A percentile compares a stretch with the other conserved stretches of the same genome.
These are phyloP conservation scores for Blastobotrys chiropterorum DNA, from an alignment of 805 yeast species.

Conservation along the genomic window DNA sequence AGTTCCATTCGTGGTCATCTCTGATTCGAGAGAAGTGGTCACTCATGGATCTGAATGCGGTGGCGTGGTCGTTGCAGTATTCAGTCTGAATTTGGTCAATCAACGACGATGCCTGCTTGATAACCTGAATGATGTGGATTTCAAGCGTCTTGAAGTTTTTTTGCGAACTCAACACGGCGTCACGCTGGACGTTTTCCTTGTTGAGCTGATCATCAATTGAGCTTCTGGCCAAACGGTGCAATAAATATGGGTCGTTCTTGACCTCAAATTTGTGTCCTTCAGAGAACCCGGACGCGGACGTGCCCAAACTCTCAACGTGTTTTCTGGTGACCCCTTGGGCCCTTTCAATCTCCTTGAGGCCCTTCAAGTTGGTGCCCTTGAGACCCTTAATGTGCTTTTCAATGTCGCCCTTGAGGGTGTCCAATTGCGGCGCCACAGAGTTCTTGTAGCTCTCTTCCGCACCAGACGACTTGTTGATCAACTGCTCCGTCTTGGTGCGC, in stretches of 20 bases:
- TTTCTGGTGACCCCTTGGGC: slow-evolving; percentile 33
- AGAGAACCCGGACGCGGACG: slow-evolving; percentile 29
- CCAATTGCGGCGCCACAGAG: slow-evolving; percentile 40
- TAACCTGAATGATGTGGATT: slow-evolving; percentile 36
- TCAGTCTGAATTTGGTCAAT: slow-evolving; percentile 29
- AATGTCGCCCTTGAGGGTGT: slow-evolving; percentile 36
- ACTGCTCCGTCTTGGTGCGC: slow-evolving; percentile 29
- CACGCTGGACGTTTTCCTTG: slow-evolving; percentile 42
- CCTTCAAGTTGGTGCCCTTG: slow-evolving; percentile 30
- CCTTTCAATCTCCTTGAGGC: slow-evolving; percentile 34
- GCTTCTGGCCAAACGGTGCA: slow-evolving; percentile 34
- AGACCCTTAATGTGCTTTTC: slow-evolving; percentile 40
- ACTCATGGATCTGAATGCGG: slow-evolving; percentile 29
- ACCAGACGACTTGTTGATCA: slow-evolving; percentile 33
- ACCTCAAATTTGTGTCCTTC: slow-evolving; percentile 31
- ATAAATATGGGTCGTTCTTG: slow-evolving; percentile 42
- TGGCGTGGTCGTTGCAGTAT: slow-evolving; percentile 28
- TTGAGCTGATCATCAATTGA: slow-evolving; percentile 38
- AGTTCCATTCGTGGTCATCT: slow-evolving; percentile 40
- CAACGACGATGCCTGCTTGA: slow-evolving; percentile 35
- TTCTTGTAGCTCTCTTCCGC: slow-evolving; percentile 35
- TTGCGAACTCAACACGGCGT: slow-evolving; percentile 40
- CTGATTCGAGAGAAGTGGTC: slow-evolving; percentile 32
- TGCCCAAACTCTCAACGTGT: slow-evolving; percentile 34
- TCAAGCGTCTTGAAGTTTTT: slow-evolving; percentile 37